Evolutionary conservation across 139 green algal species (phyloP), one percentile per base, ranked within the genome.

Genomic region (Coelastrella sp.): DNA sequence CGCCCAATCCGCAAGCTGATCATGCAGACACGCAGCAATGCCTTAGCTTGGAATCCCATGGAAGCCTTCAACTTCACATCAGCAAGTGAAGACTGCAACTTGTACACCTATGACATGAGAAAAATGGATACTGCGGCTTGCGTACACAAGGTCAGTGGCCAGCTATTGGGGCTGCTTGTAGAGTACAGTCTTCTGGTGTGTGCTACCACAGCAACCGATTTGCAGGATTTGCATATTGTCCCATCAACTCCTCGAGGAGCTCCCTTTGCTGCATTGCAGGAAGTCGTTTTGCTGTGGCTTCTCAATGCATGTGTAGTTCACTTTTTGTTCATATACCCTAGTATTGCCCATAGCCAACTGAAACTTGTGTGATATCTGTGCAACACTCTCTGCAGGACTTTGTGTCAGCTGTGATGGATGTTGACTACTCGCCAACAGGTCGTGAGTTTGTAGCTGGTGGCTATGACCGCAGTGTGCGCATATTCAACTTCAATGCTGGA

Each of bases 41-140:
- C 93, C 5, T 68, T 99, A 30, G 92, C 91, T 0, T 99, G 97
- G 97, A 99, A 99, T 88, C 97, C 97, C 0, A 96, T 98, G 92
- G 97, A 99, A 88, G 89, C 97, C 2, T 98, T 99, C 91, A 99
- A 99, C 93, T 99, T 99, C 90, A 98, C 93, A 27, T 92, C 90
- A 11, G 97, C 96, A 38, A 98, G 95, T 82, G 97, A 99, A 89
- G 98, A 99, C 91, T 97, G 93, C 91, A 94, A 92, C 88, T 90
- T 98, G 51, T 99, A 99, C 88, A 97, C 93, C 1, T 99, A 96
- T 67, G 97, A 99, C 92, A 99, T 99, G 96, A 94, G 97, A 41
- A 95, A 94, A 78, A 90, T 99, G 41, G 32, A 88, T 19, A 89
- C 66, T 13, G 96, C 97, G 8, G 87, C 88, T 3, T 98, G 92